A percentile compares a stretch with the other conserved stretches of the same genome.
Evolutionary conservation across 768 basidiomycete genomes (phyloP).

Genomic region (Mycena leptocephala): DNA sequence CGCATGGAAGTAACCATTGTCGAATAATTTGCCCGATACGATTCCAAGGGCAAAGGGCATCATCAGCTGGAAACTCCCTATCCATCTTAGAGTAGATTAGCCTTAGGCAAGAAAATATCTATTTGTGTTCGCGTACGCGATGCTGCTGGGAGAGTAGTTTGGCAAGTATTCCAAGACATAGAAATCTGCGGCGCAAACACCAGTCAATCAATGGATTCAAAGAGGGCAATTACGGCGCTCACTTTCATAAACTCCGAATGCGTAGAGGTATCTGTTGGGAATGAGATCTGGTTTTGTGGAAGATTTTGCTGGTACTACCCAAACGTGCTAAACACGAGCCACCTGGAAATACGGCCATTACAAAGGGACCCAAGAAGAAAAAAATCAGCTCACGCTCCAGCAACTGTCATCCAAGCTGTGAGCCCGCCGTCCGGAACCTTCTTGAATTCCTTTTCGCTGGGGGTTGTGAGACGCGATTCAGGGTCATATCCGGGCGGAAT

Average conservation of each 20-base stretch:
- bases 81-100: slow-evolving; percentile 35
- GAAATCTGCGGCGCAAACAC: not conserved
- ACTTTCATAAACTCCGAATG: not conserved
- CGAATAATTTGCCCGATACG: slow-evolving; percentile 40
- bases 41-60: slow-evolving; percentile 39
- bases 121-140: not conserved
- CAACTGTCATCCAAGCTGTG: slow-evolving; percentile 8
- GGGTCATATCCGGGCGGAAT: not conserved
- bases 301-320: not conserved
- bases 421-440: slow-evolving; percentile 2
- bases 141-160: slow-evolving; percentile 13
- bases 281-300: not conserved
- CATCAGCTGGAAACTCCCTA: slow-evolving; percentile 39
- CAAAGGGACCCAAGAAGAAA: not conserved
- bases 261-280: not conserved
- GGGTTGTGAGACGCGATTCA: not conserved
- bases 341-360: not conserved
- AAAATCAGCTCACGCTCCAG: slow-evolving; percentile 3
- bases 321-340: not conserved
- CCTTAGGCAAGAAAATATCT: not conserved
- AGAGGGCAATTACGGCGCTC: not conserved
- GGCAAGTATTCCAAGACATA: slow-evolving; percentile 3
- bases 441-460: not conserved
- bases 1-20: slow-evolving; percentile 37
- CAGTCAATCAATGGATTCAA: not conserved